phyloP scores from a whole-genome alignment of 1,284 basidiomycete genomes.

The Fereydounia khargensis region DNA sequence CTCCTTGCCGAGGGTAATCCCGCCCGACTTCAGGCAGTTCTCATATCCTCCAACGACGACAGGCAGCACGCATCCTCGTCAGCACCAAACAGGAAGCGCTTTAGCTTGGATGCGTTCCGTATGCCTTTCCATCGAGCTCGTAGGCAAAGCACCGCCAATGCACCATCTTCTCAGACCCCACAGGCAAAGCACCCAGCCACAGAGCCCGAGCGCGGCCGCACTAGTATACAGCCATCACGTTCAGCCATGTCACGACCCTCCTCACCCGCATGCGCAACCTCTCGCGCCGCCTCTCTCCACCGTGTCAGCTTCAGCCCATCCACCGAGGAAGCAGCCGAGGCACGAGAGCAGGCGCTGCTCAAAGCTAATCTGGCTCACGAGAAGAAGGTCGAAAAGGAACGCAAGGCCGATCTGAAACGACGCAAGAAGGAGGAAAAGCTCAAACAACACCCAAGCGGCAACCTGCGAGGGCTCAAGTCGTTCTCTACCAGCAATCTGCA shows the following conservation, averaged over 20 bases:
- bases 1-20: neutral
- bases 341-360: constrained; percentile 16
- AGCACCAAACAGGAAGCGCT: constrained; percentile 12
- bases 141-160: neutral
- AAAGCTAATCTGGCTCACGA: neutral
- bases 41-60: neutral
- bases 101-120: constrained; percentile 22
- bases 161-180: neutral
- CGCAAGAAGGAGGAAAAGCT: constrained; percentile 1
- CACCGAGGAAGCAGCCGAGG: constrained; percentile 24
- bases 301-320: constrained; percentile 40
- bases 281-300: constrained; percentile 11
- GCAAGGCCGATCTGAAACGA: neutral
- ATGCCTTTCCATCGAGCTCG: constrained; percentile 6
- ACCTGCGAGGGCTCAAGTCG: constrained; percentile 16
- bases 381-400: neutral
- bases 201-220: constrained; percentile 1
- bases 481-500: constrained; percentile 4
- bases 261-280: constrained; percentile 3
- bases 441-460: neutral
- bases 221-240: constrained; percentile 4
- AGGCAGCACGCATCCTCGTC: too few relatives aligned
- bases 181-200: neutral
- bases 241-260: constrained; percentile 4
- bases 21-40: neutral